phyloP scores from a whole-genome alignment of 257 asterid species.

The Nicotiana attenuata region DNA sequence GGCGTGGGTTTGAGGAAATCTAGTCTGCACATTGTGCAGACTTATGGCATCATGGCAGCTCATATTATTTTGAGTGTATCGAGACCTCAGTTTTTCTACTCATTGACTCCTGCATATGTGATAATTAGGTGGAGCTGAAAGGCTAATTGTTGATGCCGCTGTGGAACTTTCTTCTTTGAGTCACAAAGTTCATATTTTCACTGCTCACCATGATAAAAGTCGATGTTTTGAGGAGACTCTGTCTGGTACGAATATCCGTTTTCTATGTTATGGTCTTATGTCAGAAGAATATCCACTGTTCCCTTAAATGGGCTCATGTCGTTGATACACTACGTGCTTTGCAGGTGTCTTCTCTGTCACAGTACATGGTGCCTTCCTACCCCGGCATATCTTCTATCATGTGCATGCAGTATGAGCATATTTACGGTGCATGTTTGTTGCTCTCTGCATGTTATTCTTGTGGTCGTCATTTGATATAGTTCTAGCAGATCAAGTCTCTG shows the following conservation, averaged over 20 bases:
- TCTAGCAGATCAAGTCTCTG: conserved; percentile 81
- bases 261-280: background rate
- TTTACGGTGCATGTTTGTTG: conserved; percentile 73
- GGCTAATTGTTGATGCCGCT: conserved; percentile 86
- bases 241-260: conserved; percentile 40
- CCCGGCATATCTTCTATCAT: conserved; percentile 63
- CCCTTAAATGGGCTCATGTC: background rate
- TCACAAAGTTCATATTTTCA: conserved; percentile 69
- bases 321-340: too few species aligned
- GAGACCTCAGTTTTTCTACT: background rate
- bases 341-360: conserved; percentile 75
- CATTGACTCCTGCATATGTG: background rate
- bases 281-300: too few species aligned
- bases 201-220: conserved; percentile 72
- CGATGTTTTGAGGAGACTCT: conserved; percentile 90
- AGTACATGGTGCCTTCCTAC: conserved; percentile 73
- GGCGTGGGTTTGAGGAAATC: too few species aligned
- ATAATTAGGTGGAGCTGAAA: conserved; percentile 80
- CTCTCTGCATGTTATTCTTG: conserved; percentile 51
- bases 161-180: conserved; percentile 73
- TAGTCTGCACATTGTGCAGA: too few species aligned
- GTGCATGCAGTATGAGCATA: conserved; percentile 84
- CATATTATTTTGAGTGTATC: too few species aligned
- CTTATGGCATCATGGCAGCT: too few species aligned
- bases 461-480: conserved; percentile 65